A percentile compares a stretch with the other conserved stretches of the same genome.
phyloP scores from a whole-genome alignment of 139 green algal genomes.

The Ulvella scutata region DNA sequence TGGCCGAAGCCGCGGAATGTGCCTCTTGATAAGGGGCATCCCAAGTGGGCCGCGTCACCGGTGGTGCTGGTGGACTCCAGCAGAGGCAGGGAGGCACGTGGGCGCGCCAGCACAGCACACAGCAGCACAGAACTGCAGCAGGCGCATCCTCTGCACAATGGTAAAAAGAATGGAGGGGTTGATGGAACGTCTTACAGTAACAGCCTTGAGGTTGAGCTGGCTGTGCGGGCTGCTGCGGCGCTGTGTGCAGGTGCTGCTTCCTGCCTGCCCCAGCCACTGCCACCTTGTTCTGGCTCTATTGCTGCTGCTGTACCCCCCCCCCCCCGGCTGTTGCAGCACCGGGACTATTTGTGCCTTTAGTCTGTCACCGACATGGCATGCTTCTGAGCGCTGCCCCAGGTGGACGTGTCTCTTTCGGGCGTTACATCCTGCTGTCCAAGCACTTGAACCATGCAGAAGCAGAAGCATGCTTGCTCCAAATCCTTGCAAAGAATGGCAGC shows the following conservation, averaged over 20 bases:
- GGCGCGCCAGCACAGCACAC: not conserved
- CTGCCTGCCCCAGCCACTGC: not conserved
- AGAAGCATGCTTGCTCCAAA: not conserved
- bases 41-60: not conserved
- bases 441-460: too few relatives aligned
- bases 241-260: constrained; percentile 12
- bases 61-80: not conserved
- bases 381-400: too few relatives aligned
- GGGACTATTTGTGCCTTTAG: too few relatives aligned
- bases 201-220: constrained; percentile 36
- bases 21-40: not conserved
- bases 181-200: constrained; percentile 39
- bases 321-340: too few relatives aligned
- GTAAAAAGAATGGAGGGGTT: not conserved
- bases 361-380: too few relatives aligned
- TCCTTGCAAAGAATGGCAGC: not conserved
- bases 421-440: too few relatives aligned
- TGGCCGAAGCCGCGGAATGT: not conserved
- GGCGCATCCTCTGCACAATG: too few relatives aligned
- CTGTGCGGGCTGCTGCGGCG: constrained; percentile 15
- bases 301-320: too few relatives aligned
- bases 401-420: too few relatives aligned
- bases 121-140: not conserved
- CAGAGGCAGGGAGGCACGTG: not conserved
- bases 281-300: not conserved